phyloP scores from a whole-genome alignment of 208 protist species.

The Balamuthia mandrillaris region DNA sequence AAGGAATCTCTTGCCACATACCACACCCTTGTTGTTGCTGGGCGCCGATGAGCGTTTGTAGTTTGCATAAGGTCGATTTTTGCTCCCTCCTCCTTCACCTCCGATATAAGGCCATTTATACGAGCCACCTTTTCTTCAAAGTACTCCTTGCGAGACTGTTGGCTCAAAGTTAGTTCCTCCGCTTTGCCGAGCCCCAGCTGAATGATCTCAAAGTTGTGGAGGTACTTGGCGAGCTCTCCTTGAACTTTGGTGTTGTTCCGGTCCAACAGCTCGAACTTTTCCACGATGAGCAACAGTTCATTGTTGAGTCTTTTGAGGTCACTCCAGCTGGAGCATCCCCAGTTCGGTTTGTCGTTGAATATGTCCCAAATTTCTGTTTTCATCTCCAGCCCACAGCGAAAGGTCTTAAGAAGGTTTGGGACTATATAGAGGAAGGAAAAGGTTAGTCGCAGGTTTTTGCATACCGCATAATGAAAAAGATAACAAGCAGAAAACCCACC shows the following conservation, averaged over 20 bases:
- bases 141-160: neutral
- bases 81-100: no score
- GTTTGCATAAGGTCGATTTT: no score
- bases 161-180: neutral
- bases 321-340: neutral
- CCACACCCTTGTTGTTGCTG: no score
- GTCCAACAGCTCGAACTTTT: neutral
- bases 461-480: no score
- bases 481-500: no score
- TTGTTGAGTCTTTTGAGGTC: neutral
- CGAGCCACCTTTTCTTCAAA: neutral
- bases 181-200: neutral
- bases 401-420: no score
- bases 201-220: neutral
- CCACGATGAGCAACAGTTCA: neutral
- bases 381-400: no score
- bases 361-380: neutral
- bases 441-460: no score
- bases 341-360: neutral
- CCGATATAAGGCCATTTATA: neutral
- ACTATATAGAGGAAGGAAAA: no score
- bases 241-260: neutral
- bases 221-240: neutral
- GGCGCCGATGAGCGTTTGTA: no score
- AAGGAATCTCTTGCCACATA: no score